Evolutionary conservation across 73 alveolate genomes (phyloP), one percentile per base, ranked within the genome.

Genomic region (Tetrahymena malaccensis): DNA sequence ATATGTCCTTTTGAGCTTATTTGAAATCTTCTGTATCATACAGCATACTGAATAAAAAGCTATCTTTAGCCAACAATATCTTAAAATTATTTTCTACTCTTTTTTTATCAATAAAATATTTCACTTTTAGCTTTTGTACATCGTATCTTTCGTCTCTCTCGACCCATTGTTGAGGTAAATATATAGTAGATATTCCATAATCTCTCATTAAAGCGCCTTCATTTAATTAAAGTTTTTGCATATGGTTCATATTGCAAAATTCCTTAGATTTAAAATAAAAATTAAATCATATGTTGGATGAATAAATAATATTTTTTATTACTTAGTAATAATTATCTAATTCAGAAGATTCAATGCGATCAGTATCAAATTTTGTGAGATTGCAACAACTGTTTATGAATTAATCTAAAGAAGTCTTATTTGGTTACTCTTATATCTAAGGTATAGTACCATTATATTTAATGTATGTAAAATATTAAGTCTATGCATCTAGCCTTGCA

Each of bases 111-210:
- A 70, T 70, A 12, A 70, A n/a, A n/a, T 70, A 70, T 31, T 27
- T 70, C 37, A 4, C 25, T 70, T 70, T 9, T 31, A 27, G 8
- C 8, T 27, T 70, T 70, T 70, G 3, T 11, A 70, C 17, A n/a
- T 70, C 89, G 25, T 85, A 93, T 34, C 89, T 85, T 37, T 85
- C 95, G 55, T 95, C 97, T 95, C 97, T 95, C 57, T 85, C 97
- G 16, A 95, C 94, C 95, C 95, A 85, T 56, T 95, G 19, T 22
- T 85, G 85, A 43, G 97, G 95, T 16, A 85, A 55, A 34, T 95
- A 95, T 34, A 85, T 89, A 22, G 95, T 95, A 12, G 38, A 37
- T 34, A 95, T 95, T 35, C 94, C 94, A 50, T 43, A 95, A 35
- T 40, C 94, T 44, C 94, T 95, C 93, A 85, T 17, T 44, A 95